phyloP scores from a whole-genome alignment of 768 basidiomycete genomes.

The Leccinum sublutescens region DNA sequence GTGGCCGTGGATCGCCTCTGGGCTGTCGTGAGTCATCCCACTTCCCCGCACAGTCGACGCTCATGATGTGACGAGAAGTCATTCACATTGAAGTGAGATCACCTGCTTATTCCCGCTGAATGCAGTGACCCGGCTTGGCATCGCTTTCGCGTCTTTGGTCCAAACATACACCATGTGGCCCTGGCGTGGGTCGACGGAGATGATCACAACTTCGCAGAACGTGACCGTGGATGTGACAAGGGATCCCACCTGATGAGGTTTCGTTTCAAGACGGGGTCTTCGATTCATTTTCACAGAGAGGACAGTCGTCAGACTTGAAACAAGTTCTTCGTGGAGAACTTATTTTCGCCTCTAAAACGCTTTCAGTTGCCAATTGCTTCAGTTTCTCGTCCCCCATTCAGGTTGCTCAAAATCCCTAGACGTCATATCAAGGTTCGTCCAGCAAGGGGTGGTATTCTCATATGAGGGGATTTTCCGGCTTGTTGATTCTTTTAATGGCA shows the following conservation, averaged over 20 bases:
- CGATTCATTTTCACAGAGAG: neutral
- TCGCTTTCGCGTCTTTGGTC: constrained; percentile 1
- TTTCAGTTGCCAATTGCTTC: neutral
- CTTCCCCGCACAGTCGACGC: constrained; percentile 18
- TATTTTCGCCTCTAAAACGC: neutral
- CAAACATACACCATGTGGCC: constrained; percentile 1
- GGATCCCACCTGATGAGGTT: neutral
- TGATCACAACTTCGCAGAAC: constrained; percentile 14
- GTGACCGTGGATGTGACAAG: constrained; percentile 8
- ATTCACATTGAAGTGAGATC: constrained; percentile 14
- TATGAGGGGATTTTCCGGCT: constrained; percentile 21
- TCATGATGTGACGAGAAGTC: constrained; percentile 13
- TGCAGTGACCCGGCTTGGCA: constrained; percentile 6
- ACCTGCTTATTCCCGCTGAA: constrained; percentile 22
- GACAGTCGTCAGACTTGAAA: neutral
- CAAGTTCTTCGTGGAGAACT: neutral
- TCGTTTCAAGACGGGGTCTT: neutral
- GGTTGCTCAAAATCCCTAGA: neutral
- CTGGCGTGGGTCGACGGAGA: constrained; percentile 21
- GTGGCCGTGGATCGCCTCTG: neutral
- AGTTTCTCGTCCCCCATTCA: neutral
- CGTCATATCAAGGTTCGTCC: neutral
- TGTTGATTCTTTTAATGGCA: constrained; percentile 28
- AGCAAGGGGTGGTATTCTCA: constrained; percentile 13
- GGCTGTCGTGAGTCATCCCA: neutral